A percentile compares a stretch with the other conserved stretches of the same genome.
Evolutionary conservation across 106 monocot genomes (phyloP).

Genomic region (Dendrobium catenatum): DNA sequence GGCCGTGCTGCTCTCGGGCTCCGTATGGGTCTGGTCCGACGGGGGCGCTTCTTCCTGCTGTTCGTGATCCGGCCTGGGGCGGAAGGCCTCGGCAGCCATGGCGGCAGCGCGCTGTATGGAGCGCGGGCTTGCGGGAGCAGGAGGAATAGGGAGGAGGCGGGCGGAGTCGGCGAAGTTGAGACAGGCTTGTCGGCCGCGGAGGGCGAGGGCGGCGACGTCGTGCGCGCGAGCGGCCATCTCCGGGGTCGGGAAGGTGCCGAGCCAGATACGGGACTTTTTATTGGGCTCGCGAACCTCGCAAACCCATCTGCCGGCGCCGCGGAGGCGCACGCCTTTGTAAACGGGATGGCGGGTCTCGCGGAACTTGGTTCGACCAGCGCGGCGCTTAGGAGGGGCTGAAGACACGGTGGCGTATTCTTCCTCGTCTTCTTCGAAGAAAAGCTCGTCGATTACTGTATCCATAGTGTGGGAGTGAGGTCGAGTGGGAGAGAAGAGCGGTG

Average conservation of each 20-base stretch:
- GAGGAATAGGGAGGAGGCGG: constrained; percentile 14
- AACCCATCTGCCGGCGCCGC: constrained; percentile 57
- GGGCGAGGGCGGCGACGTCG: not conserved
- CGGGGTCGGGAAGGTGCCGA: constrained; percentile 15
- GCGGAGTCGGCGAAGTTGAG: constrained; percentile 34
- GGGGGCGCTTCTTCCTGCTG: not conserved
- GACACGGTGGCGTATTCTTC: constrained; percentile 47
- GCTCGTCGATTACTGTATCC: not conserved
- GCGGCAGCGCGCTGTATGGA: constrained; percentile 32
- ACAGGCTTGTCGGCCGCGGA: not conserved
- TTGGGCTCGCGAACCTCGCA: constrained; percentile 81
- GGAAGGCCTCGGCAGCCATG: constrained; percentile 13
- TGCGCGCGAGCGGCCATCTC: constrained; percentile 5
- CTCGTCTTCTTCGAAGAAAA: constrained; percentile 10
- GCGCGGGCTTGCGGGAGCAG: constrained; percentile 15
- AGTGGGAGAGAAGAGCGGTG: not conserved
- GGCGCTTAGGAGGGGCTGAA: constrained; percentile 63
- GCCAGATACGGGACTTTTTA: constrained; percentile 77
- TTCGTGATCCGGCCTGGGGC: not conserved
- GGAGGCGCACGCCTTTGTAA: constrained; percentile 64
- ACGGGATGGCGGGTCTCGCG: constrained; percentile 78
- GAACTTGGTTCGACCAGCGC: constrained; percentile 82
- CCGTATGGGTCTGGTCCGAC: not conserved
- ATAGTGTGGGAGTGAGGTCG: not conserved
- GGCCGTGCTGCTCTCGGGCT: not conserved